These are phyloP conservation scores for Colletotrichum sidae DNA, from an alignment of 2,329 filamentous ascomycete species.

Conservation along the genomic window DNA sequence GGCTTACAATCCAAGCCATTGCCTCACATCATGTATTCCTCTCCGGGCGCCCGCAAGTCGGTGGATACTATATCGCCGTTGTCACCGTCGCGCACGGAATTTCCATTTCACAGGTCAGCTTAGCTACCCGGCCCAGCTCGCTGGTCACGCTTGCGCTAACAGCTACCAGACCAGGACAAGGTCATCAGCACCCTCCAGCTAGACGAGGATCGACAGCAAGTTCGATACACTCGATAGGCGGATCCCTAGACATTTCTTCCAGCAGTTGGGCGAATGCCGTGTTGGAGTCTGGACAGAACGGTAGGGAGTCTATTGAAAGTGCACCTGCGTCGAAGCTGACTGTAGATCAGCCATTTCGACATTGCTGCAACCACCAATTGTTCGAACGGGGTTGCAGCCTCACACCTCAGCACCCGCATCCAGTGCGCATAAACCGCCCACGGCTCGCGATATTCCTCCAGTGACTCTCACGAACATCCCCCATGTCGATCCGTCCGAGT, in stretches of 20 bases:
- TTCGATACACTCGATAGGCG: conserved; percentile 88
- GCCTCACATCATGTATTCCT: conserved; percentile 67
- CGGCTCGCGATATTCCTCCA: conserved; percentile 89
- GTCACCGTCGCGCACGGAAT: conserved; percentile 65
- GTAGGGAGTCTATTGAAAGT: conserved; percentile 52
- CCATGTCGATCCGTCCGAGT: conserved; percentile 82
- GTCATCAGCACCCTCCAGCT: conserved; percentile 58
- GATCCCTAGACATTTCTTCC: conserved; percentile 79
- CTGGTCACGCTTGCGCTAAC: conserved; percentile 23
- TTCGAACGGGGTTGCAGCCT: conserved; percentile 86
- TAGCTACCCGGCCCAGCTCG: conserved; percentile 29
- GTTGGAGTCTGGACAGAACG: conserved; percentile 85
- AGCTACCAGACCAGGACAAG: conserved; percentile 55
- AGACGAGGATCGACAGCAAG: conserved; percentile 87
- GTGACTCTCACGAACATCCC: conserved; percentile 91
- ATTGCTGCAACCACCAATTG: conserved; percentile 89
- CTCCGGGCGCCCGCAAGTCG: conserved; percentile 70
- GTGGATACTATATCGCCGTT: conserved; percentile 72
- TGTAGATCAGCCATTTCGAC: conserved; percentile 81
- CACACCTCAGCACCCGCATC: conserved; percentile 77
- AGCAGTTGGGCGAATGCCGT: conserved; percentile 66
- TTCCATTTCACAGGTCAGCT: conserved; percentile 68
- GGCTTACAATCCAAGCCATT: conserved; percentile 20
- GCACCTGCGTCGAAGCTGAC: conserved; percentile 9
- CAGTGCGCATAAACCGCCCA: conserved; percentile 85